Base-by-base conservation (phyloP, 129 eudicot species). In the Cynara cardunculus region DNA sequence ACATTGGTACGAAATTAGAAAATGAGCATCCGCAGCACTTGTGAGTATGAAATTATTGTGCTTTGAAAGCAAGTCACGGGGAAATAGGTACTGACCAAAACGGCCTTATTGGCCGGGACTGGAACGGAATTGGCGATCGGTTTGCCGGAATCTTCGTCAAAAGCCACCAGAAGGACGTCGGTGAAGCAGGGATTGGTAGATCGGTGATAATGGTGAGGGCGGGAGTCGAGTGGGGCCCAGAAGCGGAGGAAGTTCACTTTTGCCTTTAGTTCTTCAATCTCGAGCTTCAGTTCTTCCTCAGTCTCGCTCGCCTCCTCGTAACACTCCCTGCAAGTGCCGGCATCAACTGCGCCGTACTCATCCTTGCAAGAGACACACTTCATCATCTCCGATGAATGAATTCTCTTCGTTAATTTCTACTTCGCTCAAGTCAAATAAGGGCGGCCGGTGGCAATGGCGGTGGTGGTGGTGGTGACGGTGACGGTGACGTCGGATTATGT, bases 291-390 rank as follows among this genome's bases (percentile, higher is more conserved):
- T 82, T 90, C 97, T 78, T 94, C 96, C 75, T 95, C 96, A 0
- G 99, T 95, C 84, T 95, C 99, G 71, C 97, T 89, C 0, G 99
- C 99, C 77, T 95, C 96, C 82, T 92, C 96, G 86, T 95, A 95
- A 80, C 99, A 95, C 86, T 95, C 99, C 39, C 94, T 76, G 87
- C 99, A 95, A 5, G 99, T 95, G 46, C 99, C 99, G n/a, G 94
- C 97, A 25, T 89, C 93, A 22, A n/a, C 69, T 0, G 90, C 32
- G 30, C 72, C 70, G 88, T 92, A 95, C 18, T 85, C 89, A 39
- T 92, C 97, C 82, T 80, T 90, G 88, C 99, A 95, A 6, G 99
- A 95, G 11, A 89, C 87, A 70, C 99, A 95, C 73, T 90, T 90
- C 96, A 92, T 88, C 80, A 56, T 77, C 78, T 83, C 81, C 56